These are phyloP conservation scores for Rhizopogon parksii DNA, from an alignment of 1,284 basidiomycete genomes.

Conservation along the genomic window DNA sequence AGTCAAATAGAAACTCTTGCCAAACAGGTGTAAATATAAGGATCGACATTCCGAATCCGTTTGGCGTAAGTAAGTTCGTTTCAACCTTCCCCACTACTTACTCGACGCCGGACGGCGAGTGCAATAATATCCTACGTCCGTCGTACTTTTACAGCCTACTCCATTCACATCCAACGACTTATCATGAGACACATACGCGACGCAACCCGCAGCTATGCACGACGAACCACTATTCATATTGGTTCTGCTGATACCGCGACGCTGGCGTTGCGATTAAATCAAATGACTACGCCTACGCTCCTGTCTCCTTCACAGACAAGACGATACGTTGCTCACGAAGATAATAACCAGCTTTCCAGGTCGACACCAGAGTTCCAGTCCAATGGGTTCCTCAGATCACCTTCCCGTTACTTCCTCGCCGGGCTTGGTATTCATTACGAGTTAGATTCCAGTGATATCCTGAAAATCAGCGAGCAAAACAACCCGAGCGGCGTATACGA, in stretches of 20 bases:
- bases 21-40: constrained; percentile 22
- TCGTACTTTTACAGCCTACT: constrained; percentile 9
- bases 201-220: constrained; percentile 20
- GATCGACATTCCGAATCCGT: background rate
- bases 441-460: constrained; percentile 1
- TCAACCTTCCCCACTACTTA: background rate
- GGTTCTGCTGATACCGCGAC: constrained; percentile 14
- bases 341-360: constrained; percentile 1
- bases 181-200: constrained; percentile 23
- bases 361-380: constrained; percentile 30
- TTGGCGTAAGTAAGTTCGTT: background rate
- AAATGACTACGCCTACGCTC: constrained; percentile 22
- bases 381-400: constrained; percentile 21
- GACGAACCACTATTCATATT: constrained; percentile 2
- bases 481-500: background rate
- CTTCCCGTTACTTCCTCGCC: constrained; percentile 16
- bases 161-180: constrained; percentile 13
- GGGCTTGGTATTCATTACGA: constrained; percentile 26
- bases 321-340: constrained; percentile 6
- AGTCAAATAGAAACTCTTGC: constrained; percentile 9
- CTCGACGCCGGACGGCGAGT: background rate
- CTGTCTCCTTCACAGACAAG: constrained; percentile 21
- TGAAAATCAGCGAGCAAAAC: background rate
- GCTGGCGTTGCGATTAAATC: constrained; percentile 25
- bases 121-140: background rate